Evolutionary conservation across 148 eudicot species (phyloP).

Genomic region (Cornus controversa): DNA sequence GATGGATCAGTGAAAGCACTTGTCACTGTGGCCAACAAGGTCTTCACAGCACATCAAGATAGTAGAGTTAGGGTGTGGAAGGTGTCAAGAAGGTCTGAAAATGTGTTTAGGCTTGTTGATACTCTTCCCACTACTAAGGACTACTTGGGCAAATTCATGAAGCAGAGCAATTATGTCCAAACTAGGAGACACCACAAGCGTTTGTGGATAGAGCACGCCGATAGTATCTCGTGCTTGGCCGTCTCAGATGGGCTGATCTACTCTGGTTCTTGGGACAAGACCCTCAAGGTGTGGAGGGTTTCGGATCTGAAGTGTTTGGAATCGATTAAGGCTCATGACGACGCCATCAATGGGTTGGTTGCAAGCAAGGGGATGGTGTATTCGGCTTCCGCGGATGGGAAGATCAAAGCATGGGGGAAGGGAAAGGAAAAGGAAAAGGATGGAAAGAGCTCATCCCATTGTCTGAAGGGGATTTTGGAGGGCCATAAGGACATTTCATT

Average conservation of each 20-base stretch:
- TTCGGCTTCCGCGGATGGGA: constrained; percentile 84
- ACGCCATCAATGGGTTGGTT: constrained; percentile 64
- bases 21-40: constrained; percentile 56
- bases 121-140: constrained; percentile 82
- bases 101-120: constrained; percentile 56
- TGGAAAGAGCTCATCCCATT: constrained; percentile 20
- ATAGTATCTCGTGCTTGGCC: constrained; percentile 76
- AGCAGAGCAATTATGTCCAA: constrained; percentile 78
- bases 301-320: constrained; percentile 74
- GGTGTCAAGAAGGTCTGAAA: constrained; percentile 74
- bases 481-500: constrained; percentile 67
- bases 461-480: constrained; percentile 41
- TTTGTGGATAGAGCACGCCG: constrained; percentile 85
- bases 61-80: constrained; percentile 85
- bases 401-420: constrained; percentile 61
- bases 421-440: too few species aligned
- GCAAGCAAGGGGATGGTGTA: constrained; percentile 45
- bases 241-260: constrained; percentile 60
- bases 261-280: constrained; percentile 96
- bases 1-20: constrained; percentile 81
- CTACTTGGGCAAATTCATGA: constrained; percentile 79
- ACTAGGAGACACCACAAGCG: constrained; percentile 74
- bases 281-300: constrained; percentile 78
- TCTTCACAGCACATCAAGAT: constrained; percentile 93
- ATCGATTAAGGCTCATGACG: constrained; percentile 81